phyloP scores from a whole-genome alignment of 164 flowering plant genomes.

The Malania oleifera region DNA sequence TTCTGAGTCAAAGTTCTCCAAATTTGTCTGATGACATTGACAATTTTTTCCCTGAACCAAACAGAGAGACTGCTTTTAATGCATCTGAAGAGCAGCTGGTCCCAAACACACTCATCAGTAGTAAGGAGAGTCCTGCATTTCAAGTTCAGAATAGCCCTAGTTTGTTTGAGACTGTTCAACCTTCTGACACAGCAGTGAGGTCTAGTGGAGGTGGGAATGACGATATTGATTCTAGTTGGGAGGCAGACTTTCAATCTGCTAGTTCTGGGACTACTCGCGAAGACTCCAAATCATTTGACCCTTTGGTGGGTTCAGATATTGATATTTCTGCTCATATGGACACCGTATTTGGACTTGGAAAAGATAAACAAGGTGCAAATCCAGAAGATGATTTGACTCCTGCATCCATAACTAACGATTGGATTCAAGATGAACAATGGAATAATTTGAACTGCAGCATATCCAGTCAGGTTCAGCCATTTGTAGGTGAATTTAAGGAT shows the following conservation, averaged over 20 bases:
- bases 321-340: constrained; percentile 30
- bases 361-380: constrained; percentile 17
- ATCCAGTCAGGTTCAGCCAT: constrained; percentile 10
- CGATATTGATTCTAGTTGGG: constrained; percentile 53
- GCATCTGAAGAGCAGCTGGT: constrained; percentile 19
- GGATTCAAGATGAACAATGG: constrained; percentile 32
- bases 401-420: constrained; percentile 21
- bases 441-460: constrained; percentile 11
- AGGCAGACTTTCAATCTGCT: constrained; percentile 54
- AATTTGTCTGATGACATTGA: constrained; percentile 49
- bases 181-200: constrained; percentile 22
- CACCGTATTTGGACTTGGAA: constrained; percentile 20
- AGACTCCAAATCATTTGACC: constrained; percentile 26
- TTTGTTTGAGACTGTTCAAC: constrained; percentile 36
- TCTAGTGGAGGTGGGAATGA: constrained; percentile 21
- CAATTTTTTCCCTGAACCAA: constrained; percentile 33
- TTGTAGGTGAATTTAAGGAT: constrained; percentile 9
- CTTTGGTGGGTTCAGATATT: constrained; percentile 22
- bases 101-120: constrained; percentile 4
- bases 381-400: constrained; percentile 9
- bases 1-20: constrained; percentile 22
- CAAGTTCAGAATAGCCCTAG: constrained; percentile 27
- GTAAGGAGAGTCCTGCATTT: constrained; percentile 10
- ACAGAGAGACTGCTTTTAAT: constrained; percentile 14
- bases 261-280: constrained; percentile 21